phyloP scores from a whole-genome alignment of 352 stramenopile species.

The Halophytophthora batemanensis region DNA sequence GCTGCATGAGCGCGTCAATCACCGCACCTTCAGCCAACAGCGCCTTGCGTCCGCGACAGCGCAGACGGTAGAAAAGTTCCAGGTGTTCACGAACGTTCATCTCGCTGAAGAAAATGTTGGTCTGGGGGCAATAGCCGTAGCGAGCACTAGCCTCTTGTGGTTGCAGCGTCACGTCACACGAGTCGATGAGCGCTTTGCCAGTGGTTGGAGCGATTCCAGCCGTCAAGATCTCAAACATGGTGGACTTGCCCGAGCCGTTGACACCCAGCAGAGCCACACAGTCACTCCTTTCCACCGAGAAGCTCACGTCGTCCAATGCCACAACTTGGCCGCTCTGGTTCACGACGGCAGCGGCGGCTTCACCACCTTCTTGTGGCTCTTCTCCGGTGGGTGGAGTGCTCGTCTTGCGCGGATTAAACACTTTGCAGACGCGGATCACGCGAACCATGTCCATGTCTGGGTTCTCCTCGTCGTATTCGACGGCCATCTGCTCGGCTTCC shows the following conservation, averaged over 20 bases:
- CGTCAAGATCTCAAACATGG: conserved; percentile 95
- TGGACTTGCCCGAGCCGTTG: conserved; percentile 97
- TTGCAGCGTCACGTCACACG: conserved; percentile 52
- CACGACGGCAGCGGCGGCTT: conserved; percentile 19
- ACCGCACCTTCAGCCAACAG: conserved; percentile 23
- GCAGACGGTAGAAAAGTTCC: conserved; percentile 63
- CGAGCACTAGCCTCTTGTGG: conserved; percentile 46
- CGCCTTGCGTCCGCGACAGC: conserved; percentile 25
- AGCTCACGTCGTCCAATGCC: conserved; percentile 70
- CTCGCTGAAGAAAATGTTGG: conserved; percentile 71
- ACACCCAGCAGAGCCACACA: conserved; percentile 92
- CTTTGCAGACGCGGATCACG: conserved; percentile 47
- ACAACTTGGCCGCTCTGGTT: conserved; percentile 60
- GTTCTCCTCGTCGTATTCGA: conserved; percentile 25
- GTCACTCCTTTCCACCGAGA: conserved; percentile 84
- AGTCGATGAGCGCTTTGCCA: conserved; percentile 55
- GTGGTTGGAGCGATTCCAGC: conserved; percentile 79
- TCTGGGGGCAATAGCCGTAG: conserved; percentile 82
- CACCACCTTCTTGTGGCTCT: conserved; percentile 4
- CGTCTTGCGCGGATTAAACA: conserved; percentile 48
- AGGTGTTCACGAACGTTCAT: conserved; percentile 76
- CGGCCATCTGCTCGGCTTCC: conserved; percentile 20
- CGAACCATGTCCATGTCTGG: conserved; percentile 40
- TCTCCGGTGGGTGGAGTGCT: not conserved
- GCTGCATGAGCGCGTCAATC: conserved; percentile 43